These are phyloP conservation scores for Pythium phragmiticola DNA, from an alignment of 352 stramenopile genomes.

Conservation along the genomic window DNA sequence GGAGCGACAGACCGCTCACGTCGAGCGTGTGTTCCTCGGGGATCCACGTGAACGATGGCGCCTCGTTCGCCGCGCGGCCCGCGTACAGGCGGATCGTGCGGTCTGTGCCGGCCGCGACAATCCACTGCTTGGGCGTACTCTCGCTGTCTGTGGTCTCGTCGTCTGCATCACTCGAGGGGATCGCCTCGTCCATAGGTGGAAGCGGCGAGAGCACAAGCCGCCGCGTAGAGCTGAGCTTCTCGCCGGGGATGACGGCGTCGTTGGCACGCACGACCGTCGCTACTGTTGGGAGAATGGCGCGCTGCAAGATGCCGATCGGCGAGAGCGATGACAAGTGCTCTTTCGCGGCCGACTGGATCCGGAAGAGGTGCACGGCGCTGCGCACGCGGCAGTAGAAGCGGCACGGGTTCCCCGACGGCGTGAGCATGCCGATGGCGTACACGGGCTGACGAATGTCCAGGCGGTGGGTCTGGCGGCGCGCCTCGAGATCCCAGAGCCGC, in stretches of 20 bases:
- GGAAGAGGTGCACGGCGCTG: slow-evolving; percentile 52
- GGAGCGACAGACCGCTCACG: slow-evolving; percentile 59
- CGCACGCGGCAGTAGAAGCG: slow-evolving; percentile 65
- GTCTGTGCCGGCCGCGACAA: slow-evolving; percentile 62
- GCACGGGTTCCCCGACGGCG: slow-evolving; percentile 33
- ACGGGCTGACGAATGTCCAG: slow-evolving; percentile 52
- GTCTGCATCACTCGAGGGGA: not conserved
- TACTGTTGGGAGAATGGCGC: slow-evolving; percentile 37
- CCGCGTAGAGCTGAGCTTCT: slow-evolving; percentile 20
- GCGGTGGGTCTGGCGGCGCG: slow-evolving; percentile 57
- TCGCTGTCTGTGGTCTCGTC: not conserved
- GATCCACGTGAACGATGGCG: slow-evolving; percentile 69
- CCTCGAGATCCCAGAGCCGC: slow-evolving; percentile 67
- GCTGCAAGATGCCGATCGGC: slow-evolving; percentile 55
- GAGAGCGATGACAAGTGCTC: slow-evolving; percentile 60
- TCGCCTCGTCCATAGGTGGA: slow-evolving; percentile 9
- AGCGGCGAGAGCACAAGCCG: not conserved
- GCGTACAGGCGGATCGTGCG: slow-evolving; percentile 66
- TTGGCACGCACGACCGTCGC: slow-evolving; percentile 7
- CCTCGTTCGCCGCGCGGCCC: slow-evolving; percentile 44
- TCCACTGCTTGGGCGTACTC: slow-evolving; percentile 29
- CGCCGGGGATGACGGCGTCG: slow-evolving; percentile 22
- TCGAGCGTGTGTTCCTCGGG: slow-evolving; percentile 61
- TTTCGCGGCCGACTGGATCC: slow-evolving; percentile 68
- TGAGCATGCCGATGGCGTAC: slow-evolving; percentile 44